Conservation (phyloP, 768 basidiomycete genomes). For the Gelatoporia subvermispora region DNA sequence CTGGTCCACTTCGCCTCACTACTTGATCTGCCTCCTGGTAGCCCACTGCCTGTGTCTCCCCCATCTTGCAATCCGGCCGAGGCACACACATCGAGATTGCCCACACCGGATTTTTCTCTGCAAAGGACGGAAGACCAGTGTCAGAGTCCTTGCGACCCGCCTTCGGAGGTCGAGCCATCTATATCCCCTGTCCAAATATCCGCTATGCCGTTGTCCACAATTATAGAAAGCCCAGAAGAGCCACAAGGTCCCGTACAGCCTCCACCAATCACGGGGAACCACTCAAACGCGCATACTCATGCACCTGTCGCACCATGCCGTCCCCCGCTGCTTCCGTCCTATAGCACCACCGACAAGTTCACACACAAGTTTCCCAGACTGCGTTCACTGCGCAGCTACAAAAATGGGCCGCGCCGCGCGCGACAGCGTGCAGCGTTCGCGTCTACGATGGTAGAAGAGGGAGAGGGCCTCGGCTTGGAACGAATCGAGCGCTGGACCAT, state of each 20-base stretch:
- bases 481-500: conserved; percentile 47
- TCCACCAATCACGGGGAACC: too few relatives aligned
- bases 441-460: conserved; percentile 30
- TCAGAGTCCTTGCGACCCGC: not conserved
- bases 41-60: too few relatives aligned
- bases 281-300: too few relatives aligned
- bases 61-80: too few relatives aligned
- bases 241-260: too few relatives aligned
- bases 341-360: conserved; percentile 33
- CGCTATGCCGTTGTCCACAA: too few relatives aligned
- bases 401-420: conserved; percentile 1
- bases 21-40: too few relatives aligned
- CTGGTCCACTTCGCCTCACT: too few relatives aligned
- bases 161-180: too few relatives aligned
- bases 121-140: not conserved
- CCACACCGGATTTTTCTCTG: conserved; percentile 17
- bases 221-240: too few relatives aligned
- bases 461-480: conserved; percentile 34
- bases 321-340: conserved; percentile 12
- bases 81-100: conserved; percentile 1
- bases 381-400: conserved; percentile 13
- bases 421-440: conserved; percentile 11
- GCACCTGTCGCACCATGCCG: not conserved
- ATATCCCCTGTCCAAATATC: too few relatives aligned
- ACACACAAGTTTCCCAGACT: conserved; percentile 51